Evolutionary conservation across 148 eudicot genomes (phyloP), one percentile per base, ranked within the genome.

Genomic region (Spergularia bocconei): DNA sequence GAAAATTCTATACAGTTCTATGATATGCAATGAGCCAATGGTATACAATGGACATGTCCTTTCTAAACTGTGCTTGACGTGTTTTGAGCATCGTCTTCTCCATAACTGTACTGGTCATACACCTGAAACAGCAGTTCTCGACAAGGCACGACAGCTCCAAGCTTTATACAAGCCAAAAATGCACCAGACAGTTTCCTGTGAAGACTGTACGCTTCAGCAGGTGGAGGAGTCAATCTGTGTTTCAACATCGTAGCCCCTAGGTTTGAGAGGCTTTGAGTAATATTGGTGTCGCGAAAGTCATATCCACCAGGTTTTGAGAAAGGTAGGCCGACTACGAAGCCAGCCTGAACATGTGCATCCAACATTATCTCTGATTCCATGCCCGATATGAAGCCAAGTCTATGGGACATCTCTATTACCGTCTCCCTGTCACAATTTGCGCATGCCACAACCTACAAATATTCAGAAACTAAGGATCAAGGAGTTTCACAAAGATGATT

Each of bases 131-230:
- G 86, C 79, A 94, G 68, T 60, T 94, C 98, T 75, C 98, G 86
- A 76, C 98, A 94, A 38, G 98, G 98, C 17, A 94, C 98, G 63
- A 90, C 91, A 63, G 98, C 97, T 75, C 96, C 88, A 75, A 94
- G 91, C 89, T 94, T 94, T 79, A 94, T 86, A 80, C 97, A 92
- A 73, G 93, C 98, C 67, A 94, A 91, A 81, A 94, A 94, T 33
- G 97, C 92, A 78, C 98, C 98, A 17, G 98, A 92, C 72, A 94
- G 92, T 77, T 94, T 94, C 44, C 98, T 87, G 64, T 94, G 98
- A 65, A 94, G 96, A 84, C 98, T 94, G 80, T 94, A 94, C 6
- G 86, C 98, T 78, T 94, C 98, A 29, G 92, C 98, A 19, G 98
- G 98, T 23, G 98, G 98, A 12, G 98, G 91, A 19, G 97, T 90